Base-by-base conservation (phyloP, 495 filamentous ascomycete species). In the Aspergillus sclerotiicarbonarius region DNA sequence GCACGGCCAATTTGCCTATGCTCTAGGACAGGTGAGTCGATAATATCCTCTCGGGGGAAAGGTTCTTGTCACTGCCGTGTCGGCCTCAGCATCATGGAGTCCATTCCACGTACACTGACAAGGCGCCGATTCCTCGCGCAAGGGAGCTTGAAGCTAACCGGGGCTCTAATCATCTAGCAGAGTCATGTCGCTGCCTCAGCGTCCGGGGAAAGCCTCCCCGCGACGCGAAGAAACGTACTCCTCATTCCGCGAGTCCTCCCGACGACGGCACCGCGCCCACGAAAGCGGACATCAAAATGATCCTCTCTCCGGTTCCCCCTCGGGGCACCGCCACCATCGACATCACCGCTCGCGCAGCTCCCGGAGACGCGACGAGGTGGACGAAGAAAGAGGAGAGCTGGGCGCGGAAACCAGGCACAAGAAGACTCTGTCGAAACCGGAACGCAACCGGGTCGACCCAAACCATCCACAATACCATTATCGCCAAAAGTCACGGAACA, bases 391-490 rank as follows among this genome's bases (percentile, higher is more conserved):
- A 58, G 67, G 70, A 64, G 66, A 70, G 5, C 25, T 52, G 66
- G 53, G 62, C 69, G 75, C 39, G 49, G 71, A 61, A 48, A 33
- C 55, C 56, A 57, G 56, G 78, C 87, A 91, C 46, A 97, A 96
- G 69, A 84, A 86, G 62, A 95, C 88, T 63, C 76, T 99, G 53
- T 86, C 98, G 59, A 82, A 88, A 59, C 95, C 95, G 3, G 94
- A 99, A 67, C 84, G 95, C 53, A 87, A 85, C 58, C 84, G 87
- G 21, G 88, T 92, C 56, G 87, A 91, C 57, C 80, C 74, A 55
- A 89, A 92, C 59, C 90, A 97, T 68, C 92, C 92, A 9, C 94
- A 98, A 66, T 98, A 96, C 67, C 83, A 96, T 66, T 98, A 98
- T 70, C 84, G 89, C 39, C 88, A 96, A 67, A 88, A 90, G 43